Evolutionary conservation across 2,329 filamentous ascomycete genomes (phyloP), one percentile per base, ranked within the genome.

Genomic region (Calonectria naviculata): DNA sequence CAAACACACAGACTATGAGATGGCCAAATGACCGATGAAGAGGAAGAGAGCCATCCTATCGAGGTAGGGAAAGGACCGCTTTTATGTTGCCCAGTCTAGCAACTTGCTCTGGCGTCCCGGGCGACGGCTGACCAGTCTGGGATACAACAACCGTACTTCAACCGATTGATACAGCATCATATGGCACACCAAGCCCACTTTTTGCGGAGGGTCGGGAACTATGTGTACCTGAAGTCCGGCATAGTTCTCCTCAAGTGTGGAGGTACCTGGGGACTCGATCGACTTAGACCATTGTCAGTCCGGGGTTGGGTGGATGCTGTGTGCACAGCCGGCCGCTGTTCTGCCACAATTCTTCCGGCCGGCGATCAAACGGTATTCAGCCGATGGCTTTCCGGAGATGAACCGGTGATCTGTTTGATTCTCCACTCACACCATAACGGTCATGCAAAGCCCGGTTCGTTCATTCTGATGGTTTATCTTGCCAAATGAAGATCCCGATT

Each of bases 11-110:
- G 24, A 70, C 13, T 68, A 34, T 54, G 49, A 46, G 49, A 63
- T n/a, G 67, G 38, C 60, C 38, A 71, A 67, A 62, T 54, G 66
- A 68, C 54, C 41, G 62, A 67, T 61, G 52, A 52, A 67, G 44
- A 65, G 54, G 60, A 44, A 49, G 71, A 56, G 31, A 56, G 13
- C 24, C 67, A 74, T 74, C 71, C 65, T 49, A 46, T 28, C 21
- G 5, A 71, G 68, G 28, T 58, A 46, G 76, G 65, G 71, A 41
- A 73, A 63, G 36, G 44, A 41, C 61, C 66, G 74, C 68, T 78
- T 78, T 78, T 78, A 76, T 62, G 29, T 28, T 60, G 42, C 29
- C 17, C 28, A 42, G 29, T 41, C 64, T 49, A 36, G 29, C 28
- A 61, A 54, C 29, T 21, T 54, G 28, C 34, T 29, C 42, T 38